Conservation (phyloP, 768 basidiomycete species). For the Termitomyces bulborhizus region DNA sequence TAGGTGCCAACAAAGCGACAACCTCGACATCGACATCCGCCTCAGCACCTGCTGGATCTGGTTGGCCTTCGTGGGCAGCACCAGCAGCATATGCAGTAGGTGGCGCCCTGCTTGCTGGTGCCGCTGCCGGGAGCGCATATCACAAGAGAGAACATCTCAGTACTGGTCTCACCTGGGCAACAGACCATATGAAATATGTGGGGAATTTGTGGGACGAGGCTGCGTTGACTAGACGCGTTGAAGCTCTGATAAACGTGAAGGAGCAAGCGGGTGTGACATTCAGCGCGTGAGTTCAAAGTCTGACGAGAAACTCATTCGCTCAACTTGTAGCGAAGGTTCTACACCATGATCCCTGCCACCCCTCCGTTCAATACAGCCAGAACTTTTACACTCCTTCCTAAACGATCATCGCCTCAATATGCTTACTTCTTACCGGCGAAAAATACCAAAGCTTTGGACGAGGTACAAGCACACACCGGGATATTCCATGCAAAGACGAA, state of each 20-base stretch:
- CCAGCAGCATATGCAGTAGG: constrained; percentile 68
- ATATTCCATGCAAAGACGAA: constrained; percentile 83
- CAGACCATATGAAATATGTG: constrained; percentile 88
- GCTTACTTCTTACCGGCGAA: constrained; percentile 55
- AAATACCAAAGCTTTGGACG: constrained; percentile 67
- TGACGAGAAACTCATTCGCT: background rate
- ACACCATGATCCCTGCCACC: constrained; percentile 67
- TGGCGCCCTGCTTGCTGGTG: constrained; percentile 71
- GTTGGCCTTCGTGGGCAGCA: constrained; percentile 58
- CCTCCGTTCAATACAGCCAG: constrained; percentile 51
- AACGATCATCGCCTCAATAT: constrained; percentile 37
- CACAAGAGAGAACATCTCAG: constrained; percentile 73
- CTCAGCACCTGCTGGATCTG: constrained; percentile 25
- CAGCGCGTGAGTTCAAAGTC: constrained; percentile 48
- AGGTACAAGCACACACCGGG: constrained; percentile 79
- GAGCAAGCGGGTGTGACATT: constrained; percentile 61
- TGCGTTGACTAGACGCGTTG: constrained; percentile 53
- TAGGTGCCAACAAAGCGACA: constrained; percentile 39
- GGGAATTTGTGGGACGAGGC: constrained; percentile 80
- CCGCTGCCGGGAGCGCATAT: constrained; percentile 81
- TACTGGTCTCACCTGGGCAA: constrained; percentile 66
- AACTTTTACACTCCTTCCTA: constrained; percentile 78
- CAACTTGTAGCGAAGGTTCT: constrained; percentile 50
- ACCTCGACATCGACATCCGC: constrained; percentile 18
- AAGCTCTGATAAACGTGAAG: constrained; percentile 55